phyloP scores from a whole-genome alignment of 2,329 filamentous ascomycete species.

The Phialophora macrospora region DNA sequence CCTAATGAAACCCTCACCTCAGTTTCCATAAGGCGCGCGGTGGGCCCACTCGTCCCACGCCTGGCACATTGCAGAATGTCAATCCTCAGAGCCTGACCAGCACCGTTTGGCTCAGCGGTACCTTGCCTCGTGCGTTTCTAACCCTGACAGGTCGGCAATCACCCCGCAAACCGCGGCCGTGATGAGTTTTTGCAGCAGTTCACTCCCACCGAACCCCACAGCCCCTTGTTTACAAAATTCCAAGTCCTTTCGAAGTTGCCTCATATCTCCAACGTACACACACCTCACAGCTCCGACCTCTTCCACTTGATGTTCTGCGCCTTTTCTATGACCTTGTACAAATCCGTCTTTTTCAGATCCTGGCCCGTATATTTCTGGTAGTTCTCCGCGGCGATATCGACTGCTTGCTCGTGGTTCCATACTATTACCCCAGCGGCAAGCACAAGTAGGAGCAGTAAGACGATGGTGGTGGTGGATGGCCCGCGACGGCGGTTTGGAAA shows the following conservation, averaged over 20 bases:
- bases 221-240: neutral
- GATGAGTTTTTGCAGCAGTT: neutral
- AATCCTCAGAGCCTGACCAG: neutral
- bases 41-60: neutral
- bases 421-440: constrained; percentile 8
- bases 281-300: constrained; percentile 14
- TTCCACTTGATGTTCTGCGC: constrained; percentile 22
- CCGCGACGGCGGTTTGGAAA: constrained; percentile 7
- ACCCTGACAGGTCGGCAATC: neutral
- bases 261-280: neutral
- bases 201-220: too few relatives aligned
- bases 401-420: constrained; percentile 16
- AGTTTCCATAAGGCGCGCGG: neutral
- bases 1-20: neutral
- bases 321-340: constrained; percentile 21
- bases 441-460: constrained; percentile 14
- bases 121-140: neutral
- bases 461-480: constrained; percentile 8
- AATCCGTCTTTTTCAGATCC: constrained; percentile 16
- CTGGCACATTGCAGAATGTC: neutral
- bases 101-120: too few relatives aligned
- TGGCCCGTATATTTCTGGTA: constrained; percentile 20
- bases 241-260: neutral
- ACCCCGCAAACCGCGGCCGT: neutral
- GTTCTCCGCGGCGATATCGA: constrained; percentile 16